These are phyloP conservation scores for Eimeria necatrix DNA, from an alignment of 169 alveolate genomes.

Conservation along the genomic window DNA sequence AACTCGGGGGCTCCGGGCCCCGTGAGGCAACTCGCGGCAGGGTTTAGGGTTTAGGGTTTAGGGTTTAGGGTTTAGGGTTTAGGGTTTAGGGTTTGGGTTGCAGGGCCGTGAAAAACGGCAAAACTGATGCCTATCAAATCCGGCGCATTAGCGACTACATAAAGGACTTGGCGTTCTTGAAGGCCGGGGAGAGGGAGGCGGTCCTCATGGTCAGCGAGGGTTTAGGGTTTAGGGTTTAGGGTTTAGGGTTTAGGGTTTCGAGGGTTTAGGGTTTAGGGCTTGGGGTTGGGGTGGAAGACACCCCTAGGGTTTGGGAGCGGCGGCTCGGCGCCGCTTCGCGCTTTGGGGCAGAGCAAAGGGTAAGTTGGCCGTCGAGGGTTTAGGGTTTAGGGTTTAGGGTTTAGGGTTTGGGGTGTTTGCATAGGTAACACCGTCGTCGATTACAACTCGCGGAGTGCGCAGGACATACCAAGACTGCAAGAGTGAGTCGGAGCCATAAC, in stretches of 20 bases:
- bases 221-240: constrained; percentile 44
- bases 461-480: neutral
- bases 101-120: constrained; percentile 71
- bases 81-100: constrained; percentile 28
- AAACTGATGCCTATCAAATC: constrained; percentile 46
- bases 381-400: neutral
- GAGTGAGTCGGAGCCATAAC: constrained; percentile 9
- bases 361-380: neutral
- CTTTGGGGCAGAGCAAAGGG: neutral
- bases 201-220: constrained; percentile 74
- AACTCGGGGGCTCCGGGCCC: too few relatives aligned
- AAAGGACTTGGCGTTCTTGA: constrained; percentile 44
- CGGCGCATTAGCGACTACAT: constrained; percentile 52
- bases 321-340: neutral
- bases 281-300: neutral
- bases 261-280: neutral
- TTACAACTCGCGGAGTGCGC: constrained; percentile 35
- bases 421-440: constrained; percentile 7
- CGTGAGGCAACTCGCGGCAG: neutral
- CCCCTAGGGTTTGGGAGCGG: neutral
- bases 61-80: constrained; percentile 49
- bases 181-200: constrained; percentile 30
- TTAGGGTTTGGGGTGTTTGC: neutral
- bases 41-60: neutral
- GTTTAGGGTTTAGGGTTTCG: constrained; percentile 15